These are phyloP conservation scores for Leccinum incarnatum DNA, from an alignment of 768 basidiomycete genomes.

Conservation along the genomic window DNA sequence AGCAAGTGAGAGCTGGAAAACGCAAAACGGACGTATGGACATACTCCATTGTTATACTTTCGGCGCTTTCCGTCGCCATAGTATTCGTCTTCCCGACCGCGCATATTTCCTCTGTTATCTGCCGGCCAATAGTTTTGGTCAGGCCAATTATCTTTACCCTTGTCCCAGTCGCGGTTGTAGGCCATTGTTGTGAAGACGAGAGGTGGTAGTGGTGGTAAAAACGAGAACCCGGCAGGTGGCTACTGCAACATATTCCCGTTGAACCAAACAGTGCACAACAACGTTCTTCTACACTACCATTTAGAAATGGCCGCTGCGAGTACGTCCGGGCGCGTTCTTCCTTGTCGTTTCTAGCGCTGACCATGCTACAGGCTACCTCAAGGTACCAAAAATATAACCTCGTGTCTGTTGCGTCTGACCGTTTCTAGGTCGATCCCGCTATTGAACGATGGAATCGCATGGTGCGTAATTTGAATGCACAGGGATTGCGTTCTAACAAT, in stretches of 20 bases:
- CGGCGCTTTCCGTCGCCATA: conserved; percentile 71
- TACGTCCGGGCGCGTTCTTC: conserved; percentile 24
- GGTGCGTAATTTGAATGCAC: conserved; percentile 36
- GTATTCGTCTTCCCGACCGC: conserved; percentile 68
- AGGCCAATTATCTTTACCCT: conserved; percentile 63
- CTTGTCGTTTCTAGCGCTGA: conserved; percentile 11
- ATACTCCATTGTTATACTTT: conserved; percentile 75
- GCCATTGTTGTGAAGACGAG: conserved; percentile 45
- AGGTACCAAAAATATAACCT: conserved; percentile 35
- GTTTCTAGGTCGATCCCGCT: conserved; percentile 47
- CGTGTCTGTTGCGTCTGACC: background rate
- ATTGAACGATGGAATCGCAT: conserved; percentile 61
- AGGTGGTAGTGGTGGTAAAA: conserved; percentile 23
- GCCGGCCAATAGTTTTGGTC: conserved; percentile 44
- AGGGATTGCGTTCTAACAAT: background rate
- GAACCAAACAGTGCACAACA: conserved; percentile 33
- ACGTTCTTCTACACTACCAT: conserved; percentile 25
- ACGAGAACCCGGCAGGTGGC: conserved; percentile 12
- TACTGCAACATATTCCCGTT: conserved; percentile 1
- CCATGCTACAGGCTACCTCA: conserved; percentile 48
- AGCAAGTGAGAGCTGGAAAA: conserved; percentile 8
- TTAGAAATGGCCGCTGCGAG: conserved; percentile 67
- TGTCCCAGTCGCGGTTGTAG: conserved; percentile 85
- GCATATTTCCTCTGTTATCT: conserved; percentile 38
- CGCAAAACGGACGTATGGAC: background rate